Base-by-base conservation (phyloP, 192 early-diverging fungal genomes). In the Backusella liffmaniae region DNA sequence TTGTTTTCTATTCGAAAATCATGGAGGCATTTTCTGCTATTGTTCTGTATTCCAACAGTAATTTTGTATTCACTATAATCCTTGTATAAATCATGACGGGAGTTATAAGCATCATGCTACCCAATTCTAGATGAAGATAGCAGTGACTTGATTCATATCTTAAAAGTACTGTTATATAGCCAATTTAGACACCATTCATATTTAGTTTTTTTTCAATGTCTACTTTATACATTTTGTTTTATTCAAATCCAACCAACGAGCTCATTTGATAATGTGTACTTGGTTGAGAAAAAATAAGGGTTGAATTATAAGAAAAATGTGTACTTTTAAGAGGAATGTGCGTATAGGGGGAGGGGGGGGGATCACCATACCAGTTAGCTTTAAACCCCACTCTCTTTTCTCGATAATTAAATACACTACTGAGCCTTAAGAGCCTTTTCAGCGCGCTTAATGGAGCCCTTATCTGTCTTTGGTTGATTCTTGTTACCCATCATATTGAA, bases 401-500 rank as follows among this genome's bases (percentile, higher is more conserved):
- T 3, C 21, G 56, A 62, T 23, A 62, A 29, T 6, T 29, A 62
- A 62, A 29, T 62, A 18, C 9, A 35, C 72, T 76, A 80, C 35
- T 80, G 26, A 32, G 59, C 53, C 70, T 77, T 74, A 49, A 80
- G 74, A 39, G 81, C 83, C 74, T 86, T 88, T 51, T 84, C 82
- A 34, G 85, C 87, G 66, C 81, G 83, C 77, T 88, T 88, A 71
- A 88, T 84, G 3, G 85, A 72, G 26, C 78, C 79, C 67, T 86
- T 85, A 70, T 86, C 87, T 21, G 82, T 82, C 73, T 79, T 80
- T 70, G 80, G 80, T 49, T 81, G 77, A 39, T 73, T 49, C 35
- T 41, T 70, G 5, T 82, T 83, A n/a, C 70, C 65, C 0, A 85
- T 37, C 35, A 75, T 77, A 46, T 81, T 93, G 80, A 96, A 93